These are phyloP conservation scores for Cicer chorassanicum DNA, from an alignment of 306 rosid species.

Conservation along the genomic window DNA sequence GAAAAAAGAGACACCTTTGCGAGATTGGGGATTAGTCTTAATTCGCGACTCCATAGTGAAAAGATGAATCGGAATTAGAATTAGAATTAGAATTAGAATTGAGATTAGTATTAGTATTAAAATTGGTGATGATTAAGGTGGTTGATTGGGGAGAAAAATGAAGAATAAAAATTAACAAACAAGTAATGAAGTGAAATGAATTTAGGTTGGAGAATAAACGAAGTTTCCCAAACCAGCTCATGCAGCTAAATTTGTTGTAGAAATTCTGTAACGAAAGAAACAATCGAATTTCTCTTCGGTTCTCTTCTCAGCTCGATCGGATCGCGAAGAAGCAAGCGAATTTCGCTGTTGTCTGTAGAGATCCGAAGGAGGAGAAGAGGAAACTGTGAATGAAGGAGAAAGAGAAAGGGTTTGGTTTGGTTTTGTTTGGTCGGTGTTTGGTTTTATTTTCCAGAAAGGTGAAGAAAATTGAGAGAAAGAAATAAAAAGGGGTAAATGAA, in stretches of 20 bases:
- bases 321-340: constrained; percentile 15
- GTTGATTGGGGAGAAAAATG: constrained; percentile 80
- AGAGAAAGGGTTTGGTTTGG: neutral
- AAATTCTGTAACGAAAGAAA: neutral
- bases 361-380: constrained; percentile 16
- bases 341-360: neutral
- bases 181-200: constrained; percentile 76
- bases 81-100: constrained; percentile 23
- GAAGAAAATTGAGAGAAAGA: neutral
- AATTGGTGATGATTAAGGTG: neutral
- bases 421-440: constrained; percentile 5
- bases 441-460: neutral
- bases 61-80: constrained; percentile 40
- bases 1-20: constrained; percentile 59
- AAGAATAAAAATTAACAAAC: constrained; percentile 78
- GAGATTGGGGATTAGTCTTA: constrained; percentile 74
- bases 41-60: constrained; percentile 70
- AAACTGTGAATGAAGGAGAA: neutral
- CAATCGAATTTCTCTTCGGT: neutral
- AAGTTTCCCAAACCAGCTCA: constrained; percentile 95
- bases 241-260: constrained; percentile 63
- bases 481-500: neutral
- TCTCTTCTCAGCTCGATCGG: constrained; percentile 37
- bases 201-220: constrained; percentile 72
- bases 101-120: constrained; percentile 13